Evolutionary conservation across 2,329 filamentous ascomycete genomes (phyloP).

Genomic region (Teratosphaeriaceae sp.): DNA sequence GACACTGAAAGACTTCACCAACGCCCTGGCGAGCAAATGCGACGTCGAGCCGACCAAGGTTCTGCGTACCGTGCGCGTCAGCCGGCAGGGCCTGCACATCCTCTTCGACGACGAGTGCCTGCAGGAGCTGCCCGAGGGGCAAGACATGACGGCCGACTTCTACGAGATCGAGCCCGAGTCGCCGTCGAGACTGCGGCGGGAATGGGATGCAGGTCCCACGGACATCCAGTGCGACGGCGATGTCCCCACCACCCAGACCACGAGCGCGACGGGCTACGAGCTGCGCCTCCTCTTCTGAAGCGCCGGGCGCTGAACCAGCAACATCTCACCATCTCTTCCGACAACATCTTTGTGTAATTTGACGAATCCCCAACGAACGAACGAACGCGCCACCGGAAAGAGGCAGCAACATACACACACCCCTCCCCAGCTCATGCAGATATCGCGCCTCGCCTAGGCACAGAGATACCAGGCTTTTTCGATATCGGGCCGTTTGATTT

Average conservation of each 20-base stretch:
- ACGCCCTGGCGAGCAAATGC: constrained; percentile 70
- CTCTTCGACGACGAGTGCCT: constrained; percentile 89
- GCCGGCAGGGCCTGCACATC: constrained; percentile 69
- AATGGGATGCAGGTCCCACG: constrained; percentile 45
- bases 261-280: constrained; percentile 42
- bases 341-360: too few relatives aligned
- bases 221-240: constrained; percentile 45
- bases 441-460: constrained; percentile 14
- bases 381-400: too few relatives aligned
- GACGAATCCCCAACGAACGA: too few relatives aligned
- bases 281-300: constrained; percentile 41
- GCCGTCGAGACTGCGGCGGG: constrained; percentile 37
- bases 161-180: constrained; percentile 53
- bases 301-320: constrained; percentile 10
- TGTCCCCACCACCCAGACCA: constrained; percentile 36
- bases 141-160: constrained; percentile 74
- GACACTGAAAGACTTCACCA: constrained; percentile 66
- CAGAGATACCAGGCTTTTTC: constrained; percentile 20
- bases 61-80: constrained; percentile 63
- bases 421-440: too few relatives aligned
- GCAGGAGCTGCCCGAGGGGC: constrained; percentile 74
- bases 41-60: constrained; percentile 68
- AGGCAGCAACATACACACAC: too few relatives aligned
- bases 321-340: too few relatives aligned
- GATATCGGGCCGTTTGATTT: constrained; percentile 19